phyloP scores from a whole-genome alignment of 2,329 filamentous ascomycete species.

The Fusarium pilosicola region DNA sequence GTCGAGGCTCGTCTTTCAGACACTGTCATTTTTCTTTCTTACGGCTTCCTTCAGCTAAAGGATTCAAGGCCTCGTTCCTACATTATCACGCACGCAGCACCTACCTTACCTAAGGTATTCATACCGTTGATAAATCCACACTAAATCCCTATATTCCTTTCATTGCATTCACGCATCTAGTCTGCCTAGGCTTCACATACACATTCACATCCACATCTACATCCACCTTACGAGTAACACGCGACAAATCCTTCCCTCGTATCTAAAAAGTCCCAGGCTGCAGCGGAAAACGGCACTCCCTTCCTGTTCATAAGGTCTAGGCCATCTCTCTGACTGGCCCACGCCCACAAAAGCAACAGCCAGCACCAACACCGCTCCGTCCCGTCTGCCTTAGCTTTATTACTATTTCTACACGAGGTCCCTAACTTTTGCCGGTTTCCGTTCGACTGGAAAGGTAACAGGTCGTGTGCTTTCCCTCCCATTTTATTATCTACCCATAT shows the following conservation, averaged over 20 bases:
- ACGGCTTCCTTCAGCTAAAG: not conserved
- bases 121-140: not conserved
- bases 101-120: not conserved
- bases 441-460: constrained; percentile 50
- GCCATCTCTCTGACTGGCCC: constrained; percentile 45
- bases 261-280: constrained; percentile 21
- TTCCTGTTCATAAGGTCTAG: constrained; percentile 42
- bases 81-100: not conserved
- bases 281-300: constrained; percentile 25
- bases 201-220: not conserved
- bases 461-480: constrained; percentile 51
- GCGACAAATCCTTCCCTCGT: constrained; percentile 22
- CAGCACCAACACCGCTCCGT: constrained; percentile 21
- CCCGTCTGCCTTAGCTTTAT: constrained; percentile 25
- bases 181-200: not conserved
- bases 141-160: not conserved
- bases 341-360: constrained; percentile 42
- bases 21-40: not conserved
- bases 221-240: constrained; percentile 21
- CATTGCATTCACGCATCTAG: not conserved
- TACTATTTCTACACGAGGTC: constrained; percentile 18
- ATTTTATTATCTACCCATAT: constrained; percentile 8
- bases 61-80: not conserved
- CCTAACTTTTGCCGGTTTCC: constrained; percentile 7
- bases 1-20: not conserved